Conservation (phyloP, 129 eudicot species). For the Ambrosia artemisiifolia region DNA sequence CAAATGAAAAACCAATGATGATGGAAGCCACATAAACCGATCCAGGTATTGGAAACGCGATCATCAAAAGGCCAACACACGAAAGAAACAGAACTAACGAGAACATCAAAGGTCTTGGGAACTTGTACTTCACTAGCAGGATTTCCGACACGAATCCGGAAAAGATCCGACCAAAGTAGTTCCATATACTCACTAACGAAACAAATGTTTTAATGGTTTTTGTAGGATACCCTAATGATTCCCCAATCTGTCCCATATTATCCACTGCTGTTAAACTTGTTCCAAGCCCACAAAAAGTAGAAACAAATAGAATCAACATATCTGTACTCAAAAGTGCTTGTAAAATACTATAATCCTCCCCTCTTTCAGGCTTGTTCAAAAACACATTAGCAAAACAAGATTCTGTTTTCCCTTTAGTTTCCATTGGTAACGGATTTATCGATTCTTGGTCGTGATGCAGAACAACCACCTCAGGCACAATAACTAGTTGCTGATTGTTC, state of each 20-base stretch:
- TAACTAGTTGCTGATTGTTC: background rate
- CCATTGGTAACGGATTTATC: background rate
- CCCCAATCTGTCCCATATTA: slow-evolving; percentile 85
- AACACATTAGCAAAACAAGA: slow-evolving; percentile 32
- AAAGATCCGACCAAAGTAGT: slow-evolving; percentile 62
- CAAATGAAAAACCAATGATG: slow-evolving; percentile 73
- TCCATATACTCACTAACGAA: slow-evolving; percentile 84
- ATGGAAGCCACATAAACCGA: slow-evolving; percentile 61
- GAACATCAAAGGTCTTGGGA: slow-evolving; percentile 75
- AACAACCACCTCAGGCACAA: background rate
- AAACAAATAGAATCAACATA: slow-evolving; percentile 56
- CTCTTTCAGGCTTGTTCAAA: slow-evolving; percentile 61
- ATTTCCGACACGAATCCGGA: slow-evolving; percentile 71
- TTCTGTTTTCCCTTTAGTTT: background rate
- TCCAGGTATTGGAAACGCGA: slow-evolving; percentile 71
- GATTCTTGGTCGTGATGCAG: slow-evolving; percentile 4
- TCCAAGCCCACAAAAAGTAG: slow-evolving; percentile 66
- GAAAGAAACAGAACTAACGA: slow-evolving; percentile 59
- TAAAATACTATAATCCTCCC: slow-evolving; percentile 66
- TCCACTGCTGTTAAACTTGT: slow-evolving; percentile 79
- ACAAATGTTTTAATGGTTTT: slow-evolving; percentile 62
- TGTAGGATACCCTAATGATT: slow-evolving; percentile 63
- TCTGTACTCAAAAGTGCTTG: slow-evolving; percentile 81
- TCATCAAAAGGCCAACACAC: slow-evolving; percentile 64
- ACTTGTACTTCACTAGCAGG: slow-evolving; percentile 54